Evolutionary conservation across 139 green algal genomes (phyloP), one percentile per base, ranked within the genome.

Genomic region (Yamagishiella unicocca): DNA sequence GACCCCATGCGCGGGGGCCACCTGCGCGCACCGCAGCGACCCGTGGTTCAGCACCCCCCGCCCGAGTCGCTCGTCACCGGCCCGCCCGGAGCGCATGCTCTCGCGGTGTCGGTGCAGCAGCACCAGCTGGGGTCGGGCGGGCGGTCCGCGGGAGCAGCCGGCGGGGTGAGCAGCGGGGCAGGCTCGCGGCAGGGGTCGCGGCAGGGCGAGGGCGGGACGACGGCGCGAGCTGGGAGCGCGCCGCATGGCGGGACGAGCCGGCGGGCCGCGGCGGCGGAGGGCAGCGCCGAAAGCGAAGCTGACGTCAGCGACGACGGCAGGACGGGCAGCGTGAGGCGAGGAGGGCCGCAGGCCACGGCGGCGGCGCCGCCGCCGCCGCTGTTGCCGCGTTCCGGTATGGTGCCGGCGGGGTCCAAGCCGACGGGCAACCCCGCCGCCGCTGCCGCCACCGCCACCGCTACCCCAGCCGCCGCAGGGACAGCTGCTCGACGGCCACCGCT

Each of bases 1-100:
- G 83, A 89, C 83, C 72, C 83, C n/a, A 25, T 89, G 83, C 58
- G 72, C 2, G 72, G 31, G 17, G 55, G 17, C 14, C 54, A 67
- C 50, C 55, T 83, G 40, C 38, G 25, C 58, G 40, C 27, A 14
- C 53, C 71, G n/a, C n/a, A n/a, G 29, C 58, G 77, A 58, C 77
- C 58, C 77, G 27, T 58, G 55, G 58, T 37, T 50, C 77, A 82
- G 4, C 77, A 53, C 25, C 55, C 55, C 37, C 77, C 77, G 55
- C 77, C 77, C 10, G 53, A 71, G 53, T 68, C 75, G 50, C 75
- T 83, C 21, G 72, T 80, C 2, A 40, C 24, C 43, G 72, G 72
- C 7, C 72, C 72, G 43, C 10, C 72, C 43, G 72, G 72, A 4
- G 72, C 72, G 43, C 72, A 80, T 31, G 54, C 31, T 19, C 33